Evolutionary conservation across 345 rosid genomes (phyloP), one percentile per base, ranked within the genome.

Genomic region (Camelina hispida): DNA sequence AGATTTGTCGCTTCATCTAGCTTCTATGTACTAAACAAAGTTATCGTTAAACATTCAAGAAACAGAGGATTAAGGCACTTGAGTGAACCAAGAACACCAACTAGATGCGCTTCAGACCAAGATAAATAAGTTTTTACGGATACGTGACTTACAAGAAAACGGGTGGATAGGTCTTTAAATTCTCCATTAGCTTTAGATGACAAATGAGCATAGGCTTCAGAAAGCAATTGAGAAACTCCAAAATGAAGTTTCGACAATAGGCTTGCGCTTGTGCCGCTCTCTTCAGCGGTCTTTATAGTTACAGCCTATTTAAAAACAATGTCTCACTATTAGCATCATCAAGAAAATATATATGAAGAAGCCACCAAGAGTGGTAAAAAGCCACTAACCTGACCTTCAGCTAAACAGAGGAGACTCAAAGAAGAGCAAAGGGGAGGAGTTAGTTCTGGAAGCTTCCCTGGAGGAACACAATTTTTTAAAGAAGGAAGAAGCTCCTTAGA

Each of bases 361-460:
- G 3, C 34, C 12, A 63, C 51, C 18, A 46, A 13, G 47, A 16
- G 13, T 18, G 13, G 30, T 23, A 53, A 20, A 20, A 34, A 54
- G 66, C 32, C 37, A 62, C 85, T 73, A 44, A 87, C 95, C 93
- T 92, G 97, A 17, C 93, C 96, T 71, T 92, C 91, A 57, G 97
- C 96, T 85, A 92, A 80, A 76, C 93, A 92, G 72, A 92, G 82
- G 46, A 85, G 86, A 64, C 84, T 85, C 81, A 89, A 80, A 28
- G 85, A 82, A 50, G 79, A 44, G 76, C 82, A 81, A 64, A 89
- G 76, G 32, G 81, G 81, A 47, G 85, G 61, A 23, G 84, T 81
- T 77, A 89, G 85, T 63, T 92, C 97, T 0, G 85, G 88, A 40
- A 90, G 85, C 83, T 80, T 85, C 69, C 85, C 87, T 47, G 65